Evolutionary conservation across 768 basidiomycete genomes (phyloP).

Genomic region (Trametes coccinea): DNA sequence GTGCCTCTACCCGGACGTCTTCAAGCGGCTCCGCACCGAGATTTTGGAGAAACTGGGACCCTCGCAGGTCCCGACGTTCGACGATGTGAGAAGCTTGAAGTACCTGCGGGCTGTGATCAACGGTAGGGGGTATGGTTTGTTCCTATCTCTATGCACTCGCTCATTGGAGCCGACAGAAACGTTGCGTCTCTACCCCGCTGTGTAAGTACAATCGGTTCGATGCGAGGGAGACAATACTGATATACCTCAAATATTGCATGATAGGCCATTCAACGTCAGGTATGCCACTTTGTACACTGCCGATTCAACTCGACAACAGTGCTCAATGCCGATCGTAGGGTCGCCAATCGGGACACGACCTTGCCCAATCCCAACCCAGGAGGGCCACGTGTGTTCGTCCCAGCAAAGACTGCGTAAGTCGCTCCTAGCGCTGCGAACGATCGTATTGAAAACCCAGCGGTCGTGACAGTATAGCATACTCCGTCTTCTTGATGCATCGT

Average conservation of each 20-base stretch:
- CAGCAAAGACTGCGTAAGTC: conserved; percentile 32
- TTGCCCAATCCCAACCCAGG: conserved; percentile 25
- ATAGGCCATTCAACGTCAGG: conserved; percentile 32
- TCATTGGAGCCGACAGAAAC: background rate
- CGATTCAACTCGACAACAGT: too few relatives aligned
- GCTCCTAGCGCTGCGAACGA: too few relatives aligned
- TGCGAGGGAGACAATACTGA: too few relatives aligned
- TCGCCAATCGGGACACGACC: conserved; percentile 27
- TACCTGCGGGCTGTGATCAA: conserved; percentile 40
- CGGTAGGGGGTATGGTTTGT: conserved; percentile 17
- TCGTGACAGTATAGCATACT: conserved; percentile 24
- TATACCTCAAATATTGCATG: background rate
- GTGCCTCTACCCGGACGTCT: conserved; percentile 33
- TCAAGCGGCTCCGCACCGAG: conserved; percentile 36
- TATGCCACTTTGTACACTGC: background rate
- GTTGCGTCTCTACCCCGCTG: conserved; percentile 32
- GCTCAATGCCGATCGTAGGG: conserved; percentile 8
- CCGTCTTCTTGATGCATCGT: conserved; percentile 37
- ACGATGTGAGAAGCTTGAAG: conserved; percentile 36
- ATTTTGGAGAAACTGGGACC: conserved; percentile 34
- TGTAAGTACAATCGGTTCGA: conserved; percentile 24
- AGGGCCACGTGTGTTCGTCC: conserved; percentile 34
- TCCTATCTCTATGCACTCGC: background rate
- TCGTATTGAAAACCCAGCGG: conserved; percentile 22
- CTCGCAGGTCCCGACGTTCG: conserved; percentile 32